Evolutionary conservation across 108 stramenopile species (phyloP), one percentile per base, ranked within the genome.

Genomic region (Poteriospumella lacustris): DNA sequence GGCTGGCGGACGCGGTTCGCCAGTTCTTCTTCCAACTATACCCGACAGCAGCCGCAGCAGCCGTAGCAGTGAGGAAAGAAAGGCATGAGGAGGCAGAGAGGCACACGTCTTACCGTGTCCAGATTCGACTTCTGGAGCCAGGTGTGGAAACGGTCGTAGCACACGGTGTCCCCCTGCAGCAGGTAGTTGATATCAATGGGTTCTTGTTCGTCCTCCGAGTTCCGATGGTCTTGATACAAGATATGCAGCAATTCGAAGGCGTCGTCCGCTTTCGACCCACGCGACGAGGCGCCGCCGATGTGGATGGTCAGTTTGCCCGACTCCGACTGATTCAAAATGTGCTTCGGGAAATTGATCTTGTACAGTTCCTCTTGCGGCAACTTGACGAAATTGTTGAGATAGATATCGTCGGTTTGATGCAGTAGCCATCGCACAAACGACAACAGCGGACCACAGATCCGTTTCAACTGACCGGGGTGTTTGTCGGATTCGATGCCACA

Each of bases 311-410:
- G 5, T n/a, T n/a, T n/a, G n/a, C n/a, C n/a, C n/a, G n/a, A n/a
- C 3, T 3, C 28, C 47, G 42, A 5, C 29, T 73, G 26, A 5
- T 73, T 56, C 24, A 56, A 3, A 5, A 73, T 73, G 42, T 73
- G 70, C 42, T 73, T 73, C 9, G 31, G 3, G 41, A 73, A 73
- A 24, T 73, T 73, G 40, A 73, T 73, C 31, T 73, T 44, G n/a
- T 28, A 5, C 15, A 73, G 33, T 56, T 44, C 43, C 12, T 42
- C 41, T 28, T 26, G 5, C 19, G 70, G 70, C 36, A 73, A 5
- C 26, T 24, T n/a, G 3, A 73, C 33, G 36, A 73, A 73, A 42
- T 34, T n/a, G 40, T 73, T 34, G 36, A 42, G 36, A 24, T 52
- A 73, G 41, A 73, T 56, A 73, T 38, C 42, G 41, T 42, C 70